Percentiles rank a stretch among this genome's conserved stretches.
These are phyloP conservation scores for Hymenoscyphus fraxineus DNA, from an alignment of 2,329 filamentous ascomycete species.

Conservation along the genomic window DNA sequence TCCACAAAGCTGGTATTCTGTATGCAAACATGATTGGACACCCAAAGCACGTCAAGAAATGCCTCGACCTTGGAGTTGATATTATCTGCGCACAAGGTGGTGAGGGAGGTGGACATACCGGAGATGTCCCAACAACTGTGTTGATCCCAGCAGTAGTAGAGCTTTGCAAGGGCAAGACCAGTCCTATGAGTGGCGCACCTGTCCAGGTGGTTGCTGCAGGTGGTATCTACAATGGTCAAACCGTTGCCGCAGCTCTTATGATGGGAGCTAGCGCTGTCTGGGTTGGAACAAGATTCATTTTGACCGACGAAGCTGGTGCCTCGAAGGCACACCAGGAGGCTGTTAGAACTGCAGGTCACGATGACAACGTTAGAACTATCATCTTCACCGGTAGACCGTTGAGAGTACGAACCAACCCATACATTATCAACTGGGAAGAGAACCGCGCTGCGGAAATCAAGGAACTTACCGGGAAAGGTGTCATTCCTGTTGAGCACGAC, in stretches of 20 bases:
- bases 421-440: conserved; percentile 94
- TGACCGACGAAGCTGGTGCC: conserved; percentile 90
- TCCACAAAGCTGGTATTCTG: conserved; percentile 82
- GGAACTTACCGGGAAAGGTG: conserved; percentile 81
- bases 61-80: conserved; percentile 84
- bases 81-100: conserved; percentile 98
- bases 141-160: conserved; percentile 91
- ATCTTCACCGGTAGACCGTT: conserved; percentile 97
- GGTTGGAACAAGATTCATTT: conserved; percentile 94
- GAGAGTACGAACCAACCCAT: conserved; percentile 87
- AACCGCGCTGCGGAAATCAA: conserved; percentile 89
- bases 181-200: conserved; percentile 78
- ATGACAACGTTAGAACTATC: conserved; percentile 94
- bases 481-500: conserved; percentile 91
- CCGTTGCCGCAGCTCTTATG: conserved; percentile 84
- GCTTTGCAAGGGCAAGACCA: conserved; percentile 74
- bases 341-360: conserved; percentile 83
- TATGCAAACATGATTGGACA: conserved; percentile 99
- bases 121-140: conserved; percentile 82
- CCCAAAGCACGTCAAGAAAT: conserved; percentile 98
- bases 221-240: conserved; percentile 89
- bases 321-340: conserved; percentile 93
- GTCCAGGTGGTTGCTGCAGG: conserved; percentile 93
- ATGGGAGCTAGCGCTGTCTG: conserved; percentile 90
- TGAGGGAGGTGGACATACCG: conserved; percentile 94